Base-by-base conservation (phyloP, 2,329 filamentous ascomycete genomes). In the Nemania diffusa region DNA sequence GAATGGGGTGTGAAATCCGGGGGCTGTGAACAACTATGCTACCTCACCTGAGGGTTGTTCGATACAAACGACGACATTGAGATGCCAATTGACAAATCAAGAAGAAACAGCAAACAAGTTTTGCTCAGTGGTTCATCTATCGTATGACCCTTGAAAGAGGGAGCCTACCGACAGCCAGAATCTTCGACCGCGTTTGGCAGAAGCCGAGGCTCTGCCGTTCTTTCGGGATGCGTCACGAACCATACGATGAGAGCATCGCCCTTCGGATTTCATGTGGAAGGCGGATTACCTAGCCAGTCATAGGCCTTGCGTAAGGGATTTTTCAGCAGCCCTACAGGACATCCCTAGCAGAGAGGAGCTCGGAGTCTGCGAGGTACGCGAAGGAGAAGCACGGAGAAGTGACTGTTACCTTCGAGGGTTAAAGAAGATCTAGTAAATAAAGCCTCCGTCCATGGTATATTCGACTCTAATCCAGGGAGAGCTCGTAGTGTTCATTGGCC, bases 161-260 rank as follows among this genome's bases (percentile, higher is more conserved):
- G n/a, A 32, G 20, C 52, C 44, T 17, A 48, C 42, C 58, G 52
- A 56, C 37, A 29, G 40, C 50, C 13, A 58, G 61, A 68, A 65
- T 52, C 20, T 68, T 68, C 65, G 52, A 57, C 22, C 8, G n/a
- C 17, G 22, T 53, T 52, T 42, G 13, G 40, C 0, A 44, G 52
- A 64, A 46, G 61, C 57, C 65, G 61, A 60, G 57, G 48, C 61
- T 65, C 26, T 44, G 61, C 56, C 65, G 56, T 44, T 51, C 34
- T 37, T 51, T 59, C 52, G 65, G 65, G 13, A 51, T 48, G 26
- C 3, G 20, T 26, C 51, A 56, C 60, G 56, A 60, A 22, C 48
- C 5, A 8, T 24, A n/a, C n/a, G n/a, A n/a, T 40, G 37, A 40
- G 48, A 22, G 48, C 53, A 55, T 64, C 65, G 65, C 65, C 53